Evolutionary conservation across 257 asterid species (phyloP), one percentile per base, ranked within the genome.

Genomic region (Lantana camara): DNA sequence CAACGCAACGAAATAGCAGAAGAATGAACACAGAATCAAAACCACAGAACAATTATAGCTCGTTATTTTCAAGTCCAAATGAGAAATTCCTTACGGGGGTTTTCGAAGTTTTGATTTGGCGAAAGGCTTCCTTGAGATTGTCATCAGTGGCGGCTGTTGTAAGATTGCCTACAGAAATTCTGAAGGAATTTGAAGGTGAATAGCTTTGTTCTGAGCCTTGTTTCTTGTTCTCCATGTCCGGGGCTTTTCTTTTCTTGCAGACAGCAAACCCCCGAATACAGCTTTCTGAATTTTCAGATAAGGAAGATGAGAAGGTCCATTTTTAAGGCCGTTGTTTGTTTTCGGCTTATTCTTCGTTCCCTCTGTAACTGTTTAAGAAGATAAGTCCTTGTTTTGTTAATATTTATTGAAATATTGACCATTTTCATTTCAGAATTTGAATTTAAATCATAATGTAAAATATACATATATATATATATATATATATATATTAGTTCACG

Each of bases 51-150:
- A 10, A 45, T 20, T 53, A 29, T 38, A 40, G 40, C 20, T 40
- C n/a, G 24, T 38, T 27, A 5, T 27, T 16, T 24, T 37, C 8
- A 57, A 46, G 17, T 11, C 9, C 0, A 10, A n/a, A 29, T 32
- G 56, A 9, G 63, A 41, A 1, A 40, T 58, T 48, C 66, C 79
- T 79, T 66, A 87, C 96, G 29, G 85, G 84, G 54, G 65, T 66
- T 73, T 79, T 83, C 14, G 84, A 77, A 46, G 73, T 74, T 77
- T 81, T 89, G 83, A 92, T 83, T 53, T 69, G 73, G 64, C 76
- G 87, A 68, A 87, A 81, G 61, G 89, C 76, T 32, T 92, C 82
- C 54, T 63, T 79, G 37, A 92, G 90, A 61, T 68, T 74, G 27
- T 92, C 95, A 24, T 92, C 97, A 37, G 73, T 55, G 11, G 74